These are phyloP conservation scores for Alternaria triticina DNA, from an alignment of 2,329 filamentous ascomycete species.

Conservation along the genomic window DNA sequence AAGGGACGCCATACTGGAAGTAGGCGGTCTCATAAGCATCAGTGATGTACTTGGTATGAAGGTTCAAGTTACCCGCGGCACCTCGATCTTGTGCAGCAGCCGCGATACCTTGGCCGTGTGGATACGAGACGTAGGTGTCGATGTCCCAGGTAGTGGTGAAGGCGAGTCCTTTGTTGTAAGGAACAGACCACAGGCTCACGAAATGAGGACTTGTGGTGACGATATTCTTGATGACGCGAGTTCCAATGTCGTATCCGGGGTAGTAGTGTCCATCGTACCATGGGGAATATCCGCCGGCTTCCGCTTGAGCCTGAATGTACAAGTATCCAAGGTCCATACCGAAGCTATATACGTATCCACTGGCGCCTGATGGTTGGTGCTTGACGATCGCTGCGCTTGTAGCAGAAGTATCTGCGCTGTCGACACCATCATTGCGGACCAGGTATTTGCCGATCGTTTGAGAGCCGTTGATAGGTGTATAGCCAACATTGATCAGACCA, in stretches of 20 bases:
- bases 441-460: slow-evolving; percentile 8
- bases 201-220: slow-evolving; percentile 7
- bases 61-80: slow-evolving; percentile 9
- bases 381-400: slow-evolving; percentile 11
- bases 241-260: slow-evolving; percentile 13
- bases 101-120: slow-evolving; percentile 11
- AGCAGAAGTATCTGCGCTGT: slow-evolving; percentile 5
- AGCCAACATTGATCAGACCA: slow-evolving; percentile 10
- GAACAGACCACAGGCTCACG: slow-evolving; percentile 11
- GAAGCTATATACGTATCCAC: slow-evolving; percentile 11
- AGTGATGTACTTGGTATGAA: slow-evolving; percentile 13
- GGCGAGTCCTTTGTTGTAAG: slow-evolving; percentile 13
- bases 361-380: slow-evolving; percentile 4
- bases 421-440: background rate
- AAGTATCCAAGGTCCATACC: slow-evolving; percentile 12
- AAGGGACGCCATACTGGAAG: slow-evolving; percentile 12
- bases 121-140: slow-evolving; percentile 13
- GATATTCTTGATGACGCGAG: slow-evolving; percentile 13
- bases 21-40: slow-evolving; percentile 12
- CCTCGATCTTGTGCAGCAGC: slow-evolving; percentile 12
- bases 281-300: slow-evolving; percentile 6
- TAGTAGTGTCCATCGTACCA: slow-evolving; percentile 13
- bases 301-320: slow-evolving; percentile 2
- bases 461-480: slow-evolving; percentile 3
- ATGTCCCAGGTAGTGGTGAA: slow-evolving; percentile 15